These are phyloP conservation scores for Trametes cinnabarina DNA, from an alignment of 768 basidiomycete species.

Conservation along the genomic window DNA sequence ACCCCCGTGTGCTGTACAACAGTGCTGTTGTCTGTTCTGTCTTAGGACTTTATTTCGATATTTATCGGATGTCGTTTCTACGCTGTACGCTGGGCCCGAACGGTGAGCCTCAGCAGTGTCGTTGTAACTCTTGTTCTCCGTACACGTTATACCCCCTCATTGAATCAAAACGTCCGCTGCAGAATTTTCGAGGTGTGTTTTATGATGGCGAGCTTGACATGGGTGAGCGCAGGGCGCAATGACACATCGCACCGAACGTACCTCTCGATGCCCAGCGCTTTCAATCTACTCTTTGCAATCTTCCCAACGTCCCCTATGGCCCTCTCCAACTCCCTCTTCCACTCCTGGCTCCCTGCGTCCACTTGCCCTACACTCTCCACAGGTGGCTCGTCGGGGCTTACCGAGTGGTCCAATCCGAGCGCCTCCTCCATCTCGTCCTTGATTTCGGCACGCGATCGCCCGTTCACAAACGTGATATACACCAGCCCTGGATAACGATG, in stretches of 20 bases:
- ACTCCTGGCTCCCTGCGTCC: slow-evolving; percentile 42
- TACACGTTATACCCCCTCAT: not conserved
- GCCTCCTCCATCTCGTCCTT: slow-evolving; percentile 77
- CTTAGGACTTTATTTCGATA: slow-evolving; percentile 21
- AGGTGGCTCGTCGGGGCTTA: slow-evolving; percentile 42
- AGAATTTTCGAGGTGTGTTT: not conserved
- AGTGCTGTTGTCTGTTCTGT: slow-evolving; percentile 4
- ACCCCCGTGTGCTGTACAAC: slow-evolving; percentile 10
- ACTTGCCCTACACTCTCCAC: slow-evolving; percentile 39
- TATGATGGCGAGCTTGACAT: not conserved
- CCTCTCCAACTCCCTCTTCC: slow-evolving; percentile 67
- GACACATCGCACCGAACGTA: not conserved
- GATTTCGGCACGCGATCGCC: slow-evolving; percentile 67
- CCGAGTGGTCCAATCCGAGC: slow-evolving; percentile 51
- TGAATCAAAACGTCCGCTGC: not conserved
- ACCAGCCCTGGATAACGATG: slow-evolving; percentile 67
- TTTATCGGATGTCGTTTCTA: slow-evolving; percentile 14
- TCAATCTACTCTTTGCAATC: slow-evolving; percentile 73
- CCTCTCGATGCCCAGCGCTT: slow-evolving; percentile 39
- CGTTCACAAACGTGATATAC: slow-evolving; percentile 93
- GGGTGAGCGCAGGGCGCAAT: not conserved
- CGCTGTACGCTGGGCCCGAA: not conserved
- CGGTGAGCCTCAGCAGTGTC: not conserved
- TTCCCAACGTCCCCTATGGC: slow-evolving; percentile 70
- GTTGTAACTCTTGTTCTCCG: not conserved